phyloP scores from a whole-genome alignment of 495 filamentous ascomycete genomes.

The Penicillium samsonianum region DNA sequence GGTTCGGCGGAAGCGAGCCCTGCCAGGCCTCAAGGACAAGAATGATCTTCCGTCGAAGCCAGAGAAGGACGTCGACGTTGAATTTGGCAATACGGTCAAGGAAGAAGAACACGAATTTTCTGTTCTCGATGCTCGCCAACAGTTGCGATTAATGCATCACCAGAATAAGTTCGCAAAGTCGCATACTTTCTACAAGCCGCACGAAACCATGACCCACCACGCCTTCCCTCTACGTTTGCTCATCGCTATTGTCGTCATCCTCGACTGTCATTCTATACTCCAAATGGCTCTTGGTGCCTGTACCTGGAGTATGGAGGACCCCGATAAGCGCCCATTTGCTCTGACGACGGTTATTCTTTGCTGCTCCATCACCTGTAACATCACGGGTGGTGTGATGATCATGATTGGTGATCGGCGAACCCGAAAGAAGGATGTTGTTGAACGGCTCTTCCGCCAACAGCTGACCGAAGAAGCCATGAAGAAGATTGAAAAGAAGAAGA shows the following conservation, averaged over 20 bases:
- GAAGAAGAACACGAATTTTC: constrained; percentile 52
- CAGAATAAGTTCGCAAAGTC: constrained; percentile 72
- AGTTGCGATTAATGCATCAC: constrained; percentile 66
- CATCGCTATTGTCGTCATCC: constrained; percentile 68
- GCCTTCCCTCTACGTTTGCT: constrained; percentile 74
- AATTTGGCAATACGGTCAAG: constrained; percentile 41
- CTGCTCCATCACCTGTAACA: constrained; percentile 72
- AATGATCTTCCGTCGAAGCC: constrained; percentile 65
- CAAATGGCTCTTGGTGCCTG: constrained; percentile 74
- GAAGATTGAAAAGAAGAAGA: constrained; percentile 64
- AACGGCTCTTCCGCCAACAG: constrained; percentile 70
- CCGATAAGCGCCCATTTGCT: constrained; percentile 58
- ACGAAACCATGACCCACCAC: constrained; percentile 77
- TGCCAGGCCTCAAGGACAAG: constrained; percentile 66
- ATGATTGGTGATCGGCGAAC: constrained; percentile 68
- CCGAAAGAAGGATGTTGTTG: constrained; percentile 79
- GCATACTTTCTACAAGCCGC: constrained; percentile 83
- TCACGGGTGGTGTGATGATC: constrained; percentile 69
- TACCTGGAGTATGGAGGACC: constrained; percentile 71
- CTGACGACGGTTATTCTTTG: constrained; percentile 77
- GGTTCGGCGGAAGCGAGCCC: constrained; percentile 58
- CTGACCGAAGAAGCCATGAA: constrained; percentile 72
- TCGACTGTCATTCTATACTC: constrained; percentile 72
- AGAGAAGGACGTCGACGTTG: constrained; percentile 47
- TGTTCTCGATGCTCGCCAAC: constrained; percentile 63